phyloP scores from a whole-genome alignment of 2,329 filamentous ascomycete species.

The Hypoxylon sp. region DNA sequence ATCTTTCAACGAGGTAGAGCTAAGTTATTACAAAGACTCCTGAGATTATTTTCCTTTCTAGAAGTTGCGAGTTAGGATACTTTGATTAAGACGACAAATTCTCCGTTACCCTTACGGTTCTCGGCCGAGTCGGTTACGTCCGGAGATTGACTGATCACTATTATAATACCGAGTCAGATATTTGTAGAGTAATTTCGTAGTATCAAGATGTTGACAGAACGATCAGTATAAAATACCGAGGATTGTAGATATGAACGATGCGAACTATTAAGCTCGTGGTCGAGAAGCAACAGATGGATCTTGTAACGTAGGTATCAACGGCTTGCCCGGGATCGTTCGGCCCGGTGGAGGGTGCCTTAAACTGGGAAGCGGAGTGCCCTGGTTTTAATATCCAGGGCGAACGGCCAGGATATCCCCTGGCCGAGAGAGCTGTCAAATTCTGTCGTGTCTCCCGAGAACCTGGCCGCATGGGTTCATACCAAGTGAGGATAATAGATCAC shows the following conservation, averaged over 20 bases:
- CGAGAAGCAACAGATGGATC: background rate
- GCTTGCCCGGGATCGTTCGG: slow-evolving; percentile 23
- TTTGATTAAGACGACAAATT: background rate
- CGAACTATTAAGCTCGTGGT: background rate
- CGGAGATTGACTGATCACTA: background rate
- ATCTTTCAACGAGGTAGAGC: background rate
- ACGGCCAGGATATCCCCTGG: slow-evolving; percentile 23
- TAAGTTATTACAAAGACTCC: background rate
- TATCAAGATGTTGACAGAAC: slow-evolving; percentile 9
- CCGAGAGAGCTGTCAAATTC: slow-evolving; percentile 23
- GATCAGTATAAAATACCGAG: slow-evolving; percentile 1
- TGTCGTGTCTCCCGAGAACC: slow-evolving; percentile 20
- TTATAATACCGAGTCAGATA: slow-evolving; percentile 6
- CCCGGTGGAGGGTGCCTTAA: slow-evolving; percentile 20
- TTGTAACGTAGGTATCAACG: background rate
- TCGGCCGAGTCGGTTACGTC: slow-evolving; percentile 14
- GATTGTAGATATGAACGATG: background rate
- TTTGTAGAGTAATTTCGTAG: slow-evolving; percentile 13
- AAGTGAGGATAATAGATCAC: slow-evolving; percentile 6
- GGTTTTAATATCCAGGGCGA: slow-evolving; percentile 19
- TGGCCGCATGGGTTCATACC: slow-evolving; percentile 7
- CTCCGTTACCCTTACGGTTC: background rate
- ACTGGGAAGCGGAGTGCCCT: slow-evolving; percentile 17
- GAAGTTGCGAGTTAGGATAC: background rate
- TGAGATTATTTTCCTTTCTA: background rate